These are phyloP conservation scores for Trichosporon ovoides DNA, from an alignment of 1,284 basidiomycete species.

Conservation along the genomic window DNA sequence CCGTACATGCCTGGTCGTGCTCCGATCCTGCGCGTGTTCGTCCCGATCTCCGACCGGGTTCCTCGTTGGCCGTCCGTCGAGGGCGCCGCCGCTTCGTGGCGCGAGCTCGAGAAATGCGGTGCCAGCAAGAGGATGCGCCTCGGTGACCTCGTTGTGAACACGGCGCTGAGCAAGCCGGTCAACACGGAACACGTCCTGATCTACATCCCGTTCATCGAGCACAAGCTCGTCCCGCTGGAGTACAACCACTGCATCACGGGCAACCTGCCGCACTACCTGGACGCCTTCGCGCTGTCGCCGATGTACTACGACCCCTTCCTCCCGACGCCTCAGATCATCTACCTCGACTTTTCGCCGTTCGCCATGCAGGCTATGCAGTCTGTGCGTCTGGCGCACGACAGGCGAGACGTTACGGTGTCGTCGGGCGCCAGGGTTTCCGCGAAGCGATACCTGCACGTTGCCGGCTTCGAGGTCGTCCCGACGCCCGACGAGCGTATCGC, in stretches of 20 bases:
- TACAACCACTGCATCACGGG: conserved; percentile 35
- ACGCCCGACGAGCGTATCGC: conserved; percentile 23
- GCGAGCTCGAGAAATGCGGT: conserved; percentile 47
- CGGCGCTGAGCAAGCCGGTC: conserved; percentile 36
- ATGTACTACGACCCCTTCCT: conserved; percentile 48
- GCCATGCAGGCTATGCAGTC: conserved; percentile 32
- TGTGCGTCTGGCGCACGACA: conserved; percentile 45
- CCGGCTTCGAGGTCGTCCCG: conserved; percentile 40
- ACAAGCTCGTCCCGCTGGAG: conserved; percentile 45
- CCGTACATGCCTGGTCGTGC: conserved; percentile 43
- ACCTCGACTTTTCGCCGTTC: conserved; percentile 45
- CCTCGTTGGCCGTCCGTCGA: conserved; percentile 46
- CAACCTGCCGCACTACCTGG: conserved; percentile 44
- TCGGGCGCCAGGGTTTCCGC: conserved; percentile 45
- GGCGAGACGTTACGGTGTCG: conserved; percentile 43
- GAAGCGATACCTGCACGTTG: conserved; percentile 48
- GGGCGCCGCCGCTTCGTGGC: conserved; percentile 37
- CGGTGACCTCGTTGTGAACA: conserved; percentile 48
- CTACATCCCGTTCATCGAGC: conserved; percentile 39
- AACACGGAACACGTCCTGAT: conserved; percentile 42
- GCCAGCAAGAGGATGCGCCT: conserved; percentile 39
- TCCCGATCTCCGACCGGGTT: conserved; percentile 40
- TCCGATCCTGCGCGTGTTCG: conserved; percentile 46
- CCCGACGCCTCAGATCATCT: conserved; percentile 44
- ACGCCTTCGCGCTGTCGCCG: conserved; percentile 47